phyloP scores from a whole-genome alignment of 2,329 filamentous ascomycete genomes.

The Raffaelea ambrosiae region DNA sequence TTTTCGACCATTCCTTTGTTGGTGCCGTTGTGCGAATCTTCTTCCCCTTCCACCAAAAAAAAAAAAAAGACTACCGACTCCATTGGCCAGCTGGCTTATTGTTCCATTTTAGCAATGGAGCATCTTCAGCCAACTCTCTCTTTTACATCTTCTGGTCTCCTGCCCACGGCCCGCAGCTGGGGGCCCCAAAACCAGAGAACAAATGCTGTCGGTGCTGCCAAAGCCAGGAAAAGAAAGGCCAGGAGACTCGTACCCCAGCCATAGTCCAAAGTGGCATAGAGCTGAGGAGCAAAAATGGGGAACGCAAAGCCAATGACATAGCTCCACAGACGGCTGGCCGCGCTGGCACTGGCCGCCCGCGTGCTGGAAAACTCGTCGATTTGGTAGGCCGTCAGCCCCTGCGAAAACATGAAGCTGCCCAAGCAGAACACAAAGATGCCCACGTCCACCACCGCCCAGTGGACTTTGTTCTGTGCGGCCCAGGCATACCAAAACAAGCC shows the following conservation, averaged over 20 bases:
- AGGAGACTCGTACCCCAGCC: neutral
- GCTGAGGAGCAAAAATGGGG: constrained; percentile 1
- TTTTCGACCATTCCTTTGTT: too few relatives aligned
- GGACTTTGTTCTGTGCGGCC: neutral
- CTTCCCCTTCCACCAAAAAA: too few relatives aligned
- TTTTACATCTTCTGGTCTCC: neutral
- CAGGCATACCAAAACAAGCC: constrained; percentile 1
- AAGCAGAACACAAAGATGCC: neutral
- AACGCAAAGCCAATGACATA: neutral
- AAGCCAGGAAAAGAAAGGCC: neutral
- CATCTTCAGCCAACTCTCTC: neutral
- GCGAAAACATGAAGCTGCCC: neutral
- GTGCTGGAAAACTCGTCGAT: neutral
- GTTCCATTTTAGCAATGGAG: too few relatives aligned
- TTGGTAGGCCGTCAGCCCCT: neutral
- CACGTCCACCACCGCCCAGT: neutral
- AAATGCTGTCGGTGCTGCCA: neutral
- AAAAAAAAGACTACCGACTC: too few relatives aligned
- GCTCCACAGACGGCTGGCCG: neutral
- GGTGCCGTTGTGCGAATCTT: too few relatives aligned
- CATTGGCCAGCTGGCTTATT: too few relatives aligned
- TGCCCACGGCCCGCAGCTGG: neutral
- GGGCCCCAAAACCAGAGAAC: neutral
- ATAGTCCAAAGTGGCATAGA: neutral
- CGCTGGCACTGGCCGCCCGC: neutral